These are phyloP conservation scores for Verruconis gallopava DNA, from an alignment of 2,329 filamentous ascomycete genomes.

Conservation along the genomic window DNA sequence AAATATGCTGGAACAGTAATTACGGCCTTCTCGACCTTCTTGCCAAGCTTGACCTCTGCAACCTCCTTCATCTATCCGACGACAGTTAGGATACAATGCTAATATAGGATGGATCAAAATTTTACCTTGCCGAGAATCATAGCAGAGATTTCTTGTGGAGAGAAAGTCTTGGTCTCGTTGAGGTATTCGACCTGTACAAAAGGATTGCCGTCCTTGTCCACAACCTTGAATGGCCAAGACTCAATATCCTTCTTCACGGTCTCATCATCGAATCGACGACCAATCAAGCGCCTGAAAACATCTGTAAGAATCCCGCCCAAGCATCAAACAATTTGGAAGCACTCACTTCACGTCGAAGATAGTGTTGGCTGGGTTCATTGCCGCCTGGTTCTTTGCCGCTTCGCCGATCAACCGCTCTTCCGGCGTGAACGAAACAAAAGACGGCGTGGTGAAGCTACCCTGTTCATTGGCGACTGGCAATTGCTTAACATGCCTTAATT, in stretches of 20 bases:
- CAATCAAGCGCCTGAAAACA: constrained; percentile 77
- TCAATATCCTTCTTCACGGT: constrained; percentile 98
- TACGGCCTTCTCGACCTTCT: constrained; percentile 98
- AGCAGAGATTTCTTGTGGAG: constrained; percentile 95
- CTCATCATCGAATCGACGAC: constrained; percentile 86
- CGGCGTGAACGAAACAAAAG: constrained; percentile 97
- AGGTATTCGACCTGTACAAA: constrained; percentile 94
- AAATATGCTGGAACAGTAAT: constrained; percentile 98
- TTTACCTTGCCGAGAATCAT: constrained; percentile 96
- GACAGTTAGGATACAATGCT: not conserved
- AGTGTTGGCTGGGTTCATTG: constrained; percentile 97
- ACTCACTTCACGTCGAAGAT: constrained; percentile 98
- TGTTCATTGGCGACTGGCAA: constrained; percentile 86
- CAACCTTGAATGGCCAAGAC: constrained; percentile 98
- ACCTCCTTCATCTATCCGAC: constrained; percentile 86
- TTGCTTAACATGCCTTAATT: constrained; percentile 14
- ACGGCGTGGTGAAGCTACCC: constrained; percentile 97
- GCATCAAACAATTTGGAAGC: not conserved
- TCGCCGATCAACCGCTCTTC: constrained; percentile 99
- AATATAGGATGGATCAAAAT: not conserved
- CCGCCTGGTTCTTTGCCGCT: constrained; percentile 99
- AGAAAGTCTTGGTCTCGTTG: constrained; percentile 88
- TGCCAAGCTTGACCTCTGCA: constrained; percentile 93
- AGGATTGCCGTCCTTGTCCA: constrained; percentile 78
- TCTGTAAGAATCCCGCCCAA: constrained; percentile 8